Evolutionary conservation across 2,329 filamentous ascomycete genomes (phyloP).

Genomic region (Pseudopithomyces maydicus): DNA sequence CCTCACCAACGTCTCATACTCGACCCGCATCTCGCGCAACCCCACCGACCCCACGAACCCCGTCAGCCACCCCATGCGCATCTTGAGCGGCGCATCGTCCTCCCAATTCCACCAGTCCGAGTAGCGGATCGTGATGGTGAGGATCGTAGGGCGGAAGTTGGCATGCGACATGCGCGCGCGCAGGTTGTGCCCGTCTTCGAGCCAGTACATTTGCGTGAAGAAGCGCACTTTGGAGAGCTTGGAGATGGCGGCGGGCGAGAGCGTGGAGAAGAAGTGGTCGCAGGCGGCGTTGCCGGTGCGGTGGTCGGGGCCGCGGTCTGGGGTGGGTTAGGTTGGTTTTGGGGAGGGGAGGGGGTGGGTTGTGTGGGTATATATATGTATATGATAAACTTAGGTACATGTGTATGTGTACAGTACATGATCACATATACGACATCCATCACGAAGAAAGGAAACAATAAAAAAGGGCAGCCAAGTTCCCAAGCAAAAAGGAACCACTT

Average conservation of each 20-base stretch:
- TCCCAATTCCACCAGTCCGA: conserved; percentile 74
- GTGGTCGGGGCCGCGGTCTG: not conserved
- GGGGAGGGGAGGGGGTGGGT: no score
- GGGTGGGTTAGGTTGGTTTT: no score
- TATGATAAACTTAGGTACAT: no score
- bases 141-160: conserved; percentile 9
- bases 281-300: not conserved
- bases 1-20: conserved; percentile 17
- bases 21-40: conserved; percentile 13
- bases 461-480: no score
- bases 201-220: not conserved
- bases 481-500: no score
- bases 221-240: not conserved
- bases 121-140: conserved; percentile 56
- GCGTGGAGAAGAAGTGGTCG: not conserved
- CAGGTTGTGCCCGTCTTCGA: not conserved
- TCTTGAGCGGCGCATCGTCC: conserved; percentile 82
- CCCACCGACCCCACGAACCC: conserved; percentile 6
- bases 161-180: not conserved
- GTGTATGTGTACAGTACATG: no score
- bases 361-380: no score
- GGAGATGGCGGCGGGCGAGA: not conserved
- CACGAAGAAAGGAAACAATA: no score
- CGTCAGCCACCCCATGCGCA: conserved; percentile 9
- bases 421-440: no score